phyloP scores from a whole-genome alignment of 225 moss, liverwort and hornwort species.

The Straminergon stramineum region DNA sequence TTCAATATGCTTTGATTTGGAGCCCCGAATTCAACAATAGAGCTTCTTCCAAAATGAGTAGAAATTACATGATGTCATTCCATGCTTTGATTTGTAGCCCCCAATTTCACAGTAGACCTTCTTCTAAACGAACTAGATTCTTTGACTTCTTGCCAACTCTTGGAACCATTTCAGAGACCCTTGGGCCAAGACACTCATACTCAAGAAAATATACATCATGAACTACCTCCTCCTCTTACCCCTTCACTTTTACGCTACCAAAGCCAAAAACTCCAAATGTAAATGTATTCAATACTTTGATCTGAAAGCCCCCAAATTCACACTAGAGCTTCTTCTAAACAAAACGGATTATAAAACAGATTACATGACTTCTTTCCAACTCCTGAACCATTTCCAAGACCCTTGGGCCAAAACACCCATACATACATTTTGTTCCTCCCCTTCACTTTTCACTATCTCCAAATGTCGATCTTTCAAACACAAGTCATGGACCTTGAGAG shows the following conservation, averaged over 20 bases:
- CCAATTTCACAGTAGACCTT: background rate
- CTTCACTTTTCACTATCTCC: no score
- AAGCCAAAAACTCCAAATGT: no score
- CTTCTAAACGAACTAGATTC: background rate
- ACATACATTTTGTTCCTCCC: no score
- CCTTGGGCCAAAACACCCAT: no score
- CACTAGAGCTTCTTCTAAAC: background rate
- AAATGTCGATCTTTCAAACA: no score
- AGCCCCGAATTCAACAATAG: accelerated
- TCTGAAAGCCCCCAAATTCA: background rate
- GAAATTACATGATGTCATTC: accelerated
- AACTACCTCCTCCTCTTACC: background rate
- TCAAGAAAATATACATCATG: background rate
- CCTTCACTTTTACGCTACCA: background rate
- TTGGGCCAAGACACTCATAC: no score
- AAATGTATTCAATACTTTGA: no score
- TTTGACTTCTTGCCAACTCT: background rate
- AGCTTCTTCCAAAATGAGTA: accelerated
- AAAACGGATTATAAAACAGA: accelerated
- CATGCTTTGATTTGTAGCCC: background rate
- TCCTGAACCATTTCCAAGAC: no score
- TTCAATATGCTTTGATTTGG: background rate
- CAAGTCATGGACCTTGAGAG: no score
- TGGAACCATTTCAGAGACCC: background rate
- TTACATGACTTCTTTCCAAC: no score